Base-by-base conservation (phyloP, 2,329 filamentous ascomycete species). In the Paecilomyces formosus region DNA sequence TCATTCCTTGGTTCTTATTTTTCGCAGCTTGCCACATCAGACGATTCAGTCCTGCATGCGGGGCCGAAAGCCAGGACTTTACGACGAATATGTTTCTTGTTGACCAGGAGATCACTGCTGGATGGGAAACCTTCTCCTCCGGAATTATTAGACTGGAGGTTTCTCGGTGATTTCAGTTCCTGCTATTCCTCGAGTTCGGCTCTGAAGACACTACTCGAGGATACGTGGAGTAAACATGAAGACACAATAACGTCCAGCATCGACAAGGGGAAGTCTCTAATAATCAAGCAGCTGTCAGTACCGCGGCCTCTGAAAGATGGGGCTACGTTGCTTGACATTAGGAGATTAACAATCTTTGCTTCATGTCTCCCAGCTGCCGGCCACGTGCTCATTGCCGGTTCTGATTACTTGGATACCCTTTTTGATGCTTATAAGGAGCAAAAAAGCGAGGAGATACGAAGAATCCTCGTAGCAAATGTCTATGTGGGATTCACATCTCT, bases 351-450 rank as follows among this genome's bases (percentile, higher is more conserved):
- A 11, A 65, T 76, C 22, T 63, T 79, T 31, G 63, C 74, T 3
- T 76, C 72, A 26, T 63, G 68, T 26, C 68, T 77, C 57, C 73
- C 75, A 22, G 66, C 80, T 24, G 76, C 76, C 52, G 83, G 81
- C 30, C 72, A 77, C 6, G 79, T 89, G 64, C 87, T 96, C 66
- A 83, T 96, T 65, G 88, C 88, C 0, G 93, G 93, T 0, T 92
- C 89, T 55, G 93, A 97, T 73, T 93, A 94, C 65, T 74, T 96
- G 21, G 93, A 97, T 70, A 85, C 88, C 0, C 79, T 96, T 12
- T 68, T 69, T 56, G 76, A 78, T 60, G 68, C 69, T 30, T 78
- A 78, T 60, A 65, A 66, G 30, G 77, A 77, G 54, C 81, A 87
- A 58, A 85, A 84, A 72, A 84, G 86, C 58, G 81, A 83, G 22